Conservation (phyloP, 2,329 filamentous ascomycete genomes). For the Coniosporium uncinatum region DNA sequence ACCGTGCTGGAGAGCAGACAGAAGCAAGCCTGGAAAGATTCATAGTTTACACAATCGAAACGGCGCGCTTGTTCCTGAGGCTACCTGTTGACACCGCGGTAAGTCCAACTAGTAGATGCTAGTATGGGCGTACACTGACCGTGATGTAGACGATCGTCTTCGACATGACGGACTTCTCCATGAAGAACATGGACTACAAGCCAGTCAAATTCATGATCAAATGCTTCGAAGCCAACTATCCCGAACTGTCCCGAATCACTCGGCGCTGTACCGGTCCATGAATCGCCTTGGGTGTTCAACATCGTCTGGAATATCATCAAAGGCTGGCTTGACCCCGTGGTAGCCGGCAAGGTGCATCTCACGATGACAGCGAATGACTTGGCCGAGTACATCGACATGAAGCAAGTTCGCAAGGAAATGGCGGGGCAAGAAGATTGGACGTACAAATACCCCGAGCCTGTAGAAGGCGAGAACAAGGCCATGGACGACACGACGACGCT, state of each 20-base stretch:
- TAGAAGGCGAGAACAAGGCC: slow-evolving; percentile 66
- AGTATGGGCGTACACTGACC: slow-evolving; percentile 10
- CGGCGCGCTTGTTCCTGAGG: slow-evolving; percentile 75
- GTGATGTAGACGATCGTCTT: slow-evolving; percentile 74
- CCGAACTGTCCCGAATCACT: slow-evolving; percentile 95
- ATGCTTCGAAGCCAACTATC: slow-evolving; percentile 96
- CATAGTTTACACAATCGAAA: slow-evolving; percentile 94
- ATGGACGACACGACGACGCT: slow-evolving; percentile 60
- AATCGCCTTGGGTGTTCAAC: slow-evolving; percentile 96
- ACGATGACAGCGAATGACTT: slow-evolving; percentile 79
- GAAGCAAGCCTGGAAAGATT: slow-evolving; percentile 80
- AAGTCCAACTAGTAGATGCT: slow-evolving; percentile 33
- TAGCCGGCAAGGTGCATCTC: slow-evolving; percentile 91
- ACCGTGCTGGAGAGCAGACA: slow-evolving; percentile 76
- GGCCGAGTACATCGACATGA: slow-evolving; percentile 65
- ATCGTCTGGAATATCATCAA: slow-evolving; percentile 93
- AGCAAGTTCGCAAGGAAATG: slow-evolving; percentile 73
- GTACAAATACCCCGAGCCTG: slow-evolving; percentile 77
- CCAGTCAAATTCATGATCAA: slow-evolving; percentile 99
- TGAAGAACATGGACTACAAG: slow-evolving; percentile 98
- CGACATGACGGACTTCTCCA: slow-evolving; percentile 90
- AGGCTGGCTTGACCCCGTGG: slow-evolving; percentile 95
- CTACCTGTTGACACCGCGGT: slow-evolving; percentile 88
- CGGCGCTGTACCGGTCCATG: slow-evolving; percentile 88
- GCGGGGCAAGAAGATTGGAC: slow-evolving; percentile 83